Base-by-base conservation (phyloP, 805 yeast genomes). In the Jamesozyma piceae region DNA sequence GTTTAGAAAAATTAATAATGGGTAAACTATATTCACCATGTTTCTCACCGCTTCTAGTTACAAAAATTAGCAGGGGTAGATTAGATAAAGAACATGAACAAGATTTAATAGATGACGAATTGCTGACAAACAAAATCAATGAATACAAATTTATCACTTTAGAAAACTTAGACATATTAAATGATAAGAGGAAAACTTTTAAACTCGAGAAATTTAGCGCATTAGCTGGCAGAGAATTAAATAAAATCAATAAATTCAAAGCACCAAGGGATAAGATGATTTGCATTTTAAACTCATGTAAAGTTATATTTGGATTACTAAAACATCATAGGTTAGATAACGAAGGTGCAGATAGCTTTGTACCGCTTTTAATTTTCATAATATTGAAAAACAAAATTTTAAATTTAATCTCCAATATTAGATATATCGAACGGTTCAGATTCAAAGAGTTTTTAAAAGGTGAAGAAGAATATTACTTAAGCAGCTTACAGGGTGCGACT, bases 211-310 rank as follows among this genome's bases (percentile, higher is more conserved):
- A 72, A 20, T 89, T 78, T 61, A 73, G 78, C 51, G 70, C 60
- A 52, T 70, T 82, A 44, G 92, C 97, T 0, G 73, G 80, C 1
- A 68, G 67, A 11, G 97, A 92, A 62, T 69, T 92, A 38, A 68
- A 71, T 48, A 87, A 87, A 52, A 79, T 92, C 54, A 82, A 83
- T 60, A 72, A 76, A 41, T 94, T 82, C 60, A 75, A 94, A 52
- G 90, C 97, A 0, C 98, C 98, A 14, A 70, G 98, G 41, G 98
- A 94, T 58, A 92, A 92, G 57, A 78, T 87, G 48, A 86, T 92
- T 31, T 92, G 97, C 59, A 71, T 92, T 2, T 69, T 92, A 48
- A 94, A 92, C 63, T 79, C 92, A 41, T 90, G 97, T 57, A 90
- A 90, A 62, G 89, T 92, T 18, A 81, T 94, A 5, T 89, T 88